phyloP scores from a whole-genome alignment of 73 alveolate genomes.

The Paramecium pentaurelia region DNA sequence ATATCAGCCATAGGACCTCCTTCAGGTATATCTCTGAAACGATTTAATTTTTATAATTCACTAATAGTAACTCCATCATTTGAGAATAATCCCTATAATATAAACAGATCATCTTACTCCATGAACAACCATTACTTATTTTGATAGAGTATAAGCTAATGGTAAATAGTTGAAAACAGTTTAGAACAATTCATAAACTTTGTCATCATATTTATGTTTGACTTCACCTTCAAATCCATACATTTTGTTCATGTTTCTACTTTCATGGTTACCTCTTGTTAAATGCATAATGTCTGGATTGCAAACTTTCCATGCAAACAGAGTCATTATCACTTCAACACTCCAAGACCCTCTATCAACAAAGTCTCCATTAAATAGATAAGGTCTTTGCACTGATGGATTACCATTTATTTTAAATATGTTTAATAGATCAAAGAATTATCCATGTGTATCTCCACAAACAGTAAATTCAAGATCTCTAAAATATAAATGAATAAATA shows the following conservation, averaged over 20 bases:
- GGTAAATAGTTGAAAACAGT: constrained; percentile 89
- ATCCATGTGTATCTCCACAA: constrained; percentile 98
- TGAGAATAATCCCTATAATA: constrained; percentile 84
- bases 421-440: constrained; percentile 90
- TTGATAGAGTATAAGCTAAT: constrained; percentile 87
- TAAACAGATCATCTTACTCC: constrained; percentile 63
- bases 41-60: constrained; percentile 83
- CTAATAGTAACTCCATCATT: constrained; percentile 93
- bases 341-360: constrained; percentile 98
- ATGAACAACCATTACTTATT: constrained; percentile 90
- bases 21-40: constrained; percentile 94
- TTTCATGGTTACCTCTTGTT: constrained; percentile 98
- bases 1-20: constrained; percentile 82
- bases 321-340: constrained; percentile 89
- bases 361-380: constrained; percentile 97
- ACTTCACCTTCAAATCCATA: constrained; percentile 98
- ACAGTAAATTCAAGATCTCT: constrained; percentile 90
- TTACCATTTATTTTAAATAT: constrained; percentile 91
- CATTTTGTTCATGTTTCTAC: constrained; percentile 83
- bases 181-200: constrained; percentile 80
- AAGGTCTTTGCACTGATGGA: constrained; percentile 92
- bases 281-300: constrained; percentile 92
- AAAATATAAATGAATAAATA: constrained; percentile 68
- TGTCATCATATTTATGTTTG: constrained; percentile 85
- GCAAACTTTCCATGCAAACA: constrained; percentile 92